Base-by-base conservation (phyloP, 306 rosid genomes). In the Fragaria nilgerrensis region DNA sequence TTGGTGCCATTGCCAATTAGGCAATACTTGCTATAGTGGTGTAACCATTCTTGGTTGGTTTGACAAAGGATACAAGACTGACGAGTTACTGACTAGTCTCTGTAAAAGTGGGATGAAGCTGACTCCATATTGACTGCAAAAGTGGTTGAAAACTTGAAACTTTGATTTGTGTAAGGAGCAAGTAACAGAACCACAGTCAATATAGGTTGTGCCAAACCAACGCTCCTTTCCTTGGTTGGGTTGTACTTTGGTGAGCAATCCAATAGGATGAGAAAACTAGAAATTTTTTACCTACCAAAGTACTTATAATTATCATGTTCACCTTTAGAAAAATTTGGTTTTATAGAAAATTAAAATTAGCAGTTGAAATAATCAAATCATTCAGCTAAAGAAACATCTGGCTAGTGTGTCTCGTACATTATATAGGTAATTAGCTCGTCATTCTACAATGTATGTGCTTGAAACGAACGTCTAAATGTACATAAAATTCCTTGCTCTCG, bases 111-210 rank as follows among this genome's bases (percentile, higher is more conserved):
- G 23, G n/a, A 7, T 34, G 43, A 32, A 64, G 6, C 69, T 16
- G 45, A 17, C 69, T 36, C 69, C 43, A 64, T 64, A 17, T 64
- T 14, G 39, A 34, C 69, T 15, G 69, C 34, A 14, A 14, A 14
- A 62, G 67, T 61, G 1, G 19, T 64, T 32, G 69, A 64, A 29
- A 34, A 5, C 29, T n/a, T 64, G 41, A 29, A 5, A 34, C 6
- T 7, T 17, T 34, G 44, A 61, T 32, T 64, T 64, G 12, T 16
- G 69, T 34, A 16, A 64, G 23, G 69, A 64, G 44, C 44, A 64
- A 64, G 69, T 15, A 64, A 64, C 9, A 64, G 69, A 39, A 64
- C 69, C 69, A 34, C 45, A 7, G 23, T 64, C 69, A 64, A 64
- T 1, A 64, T 20, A 32, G 13, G 69, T 64, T 64, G 69, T 64